Evolutionary conservation across 805 yeast species (phyloP).

Genomic region (Scheffersomyces lignosus): DNA sequence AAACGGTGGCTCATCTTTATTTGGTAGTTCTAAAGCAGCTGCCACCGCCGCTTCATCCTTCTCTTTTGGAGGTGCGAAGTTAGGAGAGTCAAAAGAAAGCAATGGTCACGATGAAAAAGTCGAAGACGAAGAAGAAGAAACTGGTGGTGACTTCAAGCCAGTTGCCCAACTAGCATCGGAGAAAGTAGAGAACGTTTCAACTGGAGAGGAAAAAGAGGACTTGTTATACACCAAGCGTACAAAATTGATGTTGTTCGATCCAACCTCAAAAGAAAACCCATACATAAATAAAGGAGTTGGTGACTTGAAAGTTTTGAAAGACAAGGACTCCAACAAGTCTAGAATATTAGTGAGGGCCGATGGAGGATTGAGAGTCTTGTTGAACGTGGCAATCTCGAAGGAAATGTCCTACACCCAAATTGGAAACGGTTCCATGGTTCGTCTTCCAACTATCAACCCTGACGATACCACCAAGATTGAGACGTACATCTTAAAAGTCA

Average conservation of each 20-base stretch:
- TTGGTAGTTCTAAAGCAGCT: constrained; percentile 14
- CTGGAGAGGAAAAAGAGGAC: constrained; percentile 87
- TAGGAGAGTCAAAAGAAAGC: constrained; percentile 20
- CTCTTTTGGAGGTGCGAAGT: too few relatives aligned
- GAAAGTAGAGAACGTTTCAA: constrained; percentile 47
- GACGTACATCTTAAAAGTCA: constrained; percentile 73
- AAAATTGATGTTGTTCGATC: constrained; percentile 63
- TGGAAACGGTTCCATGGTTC: constrained; percentile 66
- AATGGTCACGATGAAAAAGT: constrained; percentile 27
- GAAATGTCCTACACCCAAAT: constrained; percentile 59
- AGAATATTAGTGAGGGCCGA: constrained; percentile 85
- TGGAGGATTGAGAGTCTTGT: constrained; percentile 76
- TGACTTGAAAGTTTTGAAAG: constrained; percentile 68
- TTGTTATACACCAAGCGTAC: constrained; percentile 63
- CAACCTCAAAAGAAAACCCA: constrained; percentile 47
- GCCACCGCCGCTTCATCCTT: neutral
- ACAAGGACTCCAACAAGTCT: constrained; percentile 58
- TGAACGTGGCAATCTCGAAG: constrained; percentile 63
- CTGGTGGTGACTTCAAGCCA: constrained; percentile 48
- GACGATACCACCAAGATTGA: constrained; percentile 53
- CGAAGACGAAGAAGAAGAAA: constrained; percentile 46
- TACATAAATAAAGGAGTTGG: constrained; percentile 78
- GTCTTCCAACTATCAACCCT: constrained; percentile 59
- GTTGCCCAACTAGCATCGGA: constrained; percentile 37
- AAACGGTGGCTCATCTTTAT: constrained; percentile 18